These are phyloP conservation scores for Crepidotus variabilis DNA, from an alignment of 768 basidiomycete species.

Conservation along the genomic window DNA sequence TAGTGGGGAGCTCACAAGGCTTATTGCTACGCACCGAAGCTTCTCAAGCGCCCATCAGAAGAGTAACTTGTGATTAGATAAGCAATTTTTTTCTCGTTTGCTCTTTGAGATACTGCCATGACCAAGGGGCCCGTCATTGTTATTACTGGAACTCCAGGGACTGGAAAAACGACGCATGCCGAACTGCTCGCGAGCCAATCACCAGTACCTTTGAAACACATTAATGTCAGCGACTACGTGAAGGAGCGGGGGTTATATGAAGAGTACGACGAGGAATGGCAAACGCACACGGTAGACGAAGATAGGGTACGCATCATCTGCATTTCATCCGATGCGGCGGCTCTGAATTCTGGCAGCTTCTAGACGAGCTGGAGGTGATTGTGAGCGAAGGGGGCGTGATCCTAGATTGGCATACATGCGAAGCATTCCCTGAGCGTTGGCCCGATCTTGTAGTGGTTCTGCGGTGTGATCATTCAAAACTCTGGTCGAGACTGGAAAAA, in stretches of 20 bases:
- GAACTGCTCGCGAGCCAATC: slow-evolving; percentile 76
- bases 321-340: slow-evolving; percentile 2
- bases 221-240: slow-evolving; percentile 89
- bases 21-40: neutral
- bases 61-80: neutral
- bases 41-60: neutral
- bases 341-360: slow-evolving; percentile 43
- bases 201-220: slow-evolving; percentile 64
- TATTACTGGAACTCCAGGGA: slow-evolving; percentile 92
- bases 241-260: slow-evolving; percentile 81
- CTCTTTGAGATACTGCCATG: slow-evolving; percentile 4
- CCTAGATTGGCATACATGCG: slow-evolving; percentile 95
- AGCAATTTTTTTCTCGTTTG: slow-evolving; percentile 1
- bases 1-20: neutral
- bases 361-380: slow-evolving; percentile 83
- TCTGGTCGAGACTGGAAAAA: slow-evolving; percentile 91
- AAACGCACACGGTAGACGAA: slow-evolving; percentile 90
- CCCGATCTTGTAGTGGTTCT: slow-evolving; percentile 92
- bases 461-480: slow-evolving; percentile 77
- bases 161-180: slow-evolving; percentile 93
- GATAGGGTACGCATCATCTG: slow-evolving; percentile 66
- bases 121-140: slow-evolving; percentile 62
- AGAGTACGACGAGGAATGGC: slow-evolving; percentile 92
- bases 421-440: slow-evolving; percentile 95
- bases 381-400: slow-evolving; percentile 71